Evolutionary conservation across 306 rosid species (phyloP).

Genomic region (Betula pendula): DNA sequence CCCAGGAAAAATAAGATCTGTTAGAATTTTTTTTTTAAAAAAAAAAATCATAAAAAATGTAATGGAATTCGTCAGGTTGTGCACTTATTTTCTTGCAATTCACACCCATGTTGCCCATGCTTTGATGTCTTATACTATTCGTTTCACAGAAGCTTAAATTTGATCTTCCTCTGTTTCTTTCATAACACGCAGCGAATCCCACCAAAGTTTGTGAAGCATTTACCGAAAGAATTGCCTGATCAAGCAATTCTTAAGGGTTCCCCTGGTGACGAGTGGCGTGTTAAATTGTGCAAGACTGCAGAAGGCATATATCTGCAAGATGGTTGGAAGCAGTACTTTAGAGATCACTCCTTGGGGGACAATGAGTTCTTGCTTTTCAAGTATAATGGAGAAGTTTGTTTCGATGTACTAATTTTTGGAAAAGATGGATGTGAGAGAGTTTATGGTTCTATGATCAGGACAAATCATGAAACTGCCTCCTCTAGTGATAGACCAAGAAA

Average conservation of each 20-base stretch:
- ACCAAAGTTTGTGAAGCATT: not conserved
- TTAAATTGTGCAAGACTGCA: not conserved
- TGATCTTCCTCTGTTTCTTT: not conserved
- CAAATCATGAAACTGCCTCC: not conserved
- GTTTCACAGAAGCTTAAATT: not conserved
- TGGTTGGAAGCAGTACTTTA: conserved; percentile 23
- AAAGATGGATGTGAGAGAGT: not conserved
- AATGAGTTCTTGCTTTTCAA: conserved; percentile 6
- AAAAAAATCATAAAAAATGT: too few species aligned
- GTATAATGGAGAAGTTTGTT: conserved; percentile 11
- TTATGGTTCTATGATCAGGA: not conserved
- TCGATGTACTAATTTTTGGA: conserved; percentile 6
- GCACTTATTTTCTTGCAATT: not conserved
- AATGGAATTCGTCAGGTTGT: not conserved
- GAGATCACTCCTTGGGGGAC: conserved; percentile 15
- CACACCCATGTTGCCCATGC: not conserved
- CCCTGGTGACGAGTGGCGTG: conserved; percentile 7
- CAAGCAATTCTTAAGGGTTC: conserved; percentile 2
- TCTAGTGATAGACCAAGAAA: conserved; percentile 21
- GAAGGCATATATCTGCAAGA: not conserved
- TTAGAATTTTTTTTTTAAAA: too few species aligned
- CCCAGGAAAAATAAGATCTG: too few species aligned
- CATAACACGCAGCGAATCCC: conserved; percentile 20
- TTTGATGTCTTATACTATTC: not conserved
- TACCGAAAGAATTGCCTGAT: not conserved